Percentiles rank a stretch among this genome's conserved stretches.
These are phyloP conservation scores for Mucor indicus DNA, from an alignment of 371 early-diverging fungal genomes.

Conservation along the genomic window DNA sequence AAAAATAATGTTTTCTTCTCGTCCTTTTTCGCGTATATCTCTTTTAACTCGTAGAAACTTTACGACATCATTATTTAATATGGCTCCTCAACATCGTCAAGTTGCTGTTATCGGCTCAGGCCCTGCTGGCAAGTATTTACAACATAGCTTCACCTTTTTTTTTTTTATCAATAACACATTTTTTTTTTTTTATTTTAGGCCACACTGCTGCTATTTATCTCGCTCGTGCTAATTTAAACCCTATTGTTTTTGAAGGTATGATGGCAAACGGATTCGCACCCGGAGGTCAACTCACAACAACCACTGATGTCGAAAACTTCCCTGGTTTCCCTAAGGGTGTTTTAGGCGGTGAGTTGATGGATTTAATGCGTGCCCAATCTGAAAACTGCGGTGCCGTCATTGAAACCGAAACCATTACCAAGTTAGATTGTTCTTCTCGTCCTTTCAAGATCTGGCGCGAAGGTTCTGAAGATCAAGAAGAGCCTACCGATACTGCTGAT, in stretches of 20 bases:
- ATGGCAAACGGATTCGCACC: conserved; percentile 88
- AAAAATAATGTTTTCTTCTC: conserved; percentile 19
- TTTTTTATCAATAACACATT: background rate
- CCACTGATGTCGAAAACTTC: conserved; percentile 91
- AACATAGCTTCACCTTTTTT: background rate
- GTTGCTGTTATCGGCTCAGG: conserved; percentile 83
- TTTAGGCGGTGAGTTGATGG: conserved; percentile 79
- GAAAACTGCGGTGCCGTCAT: conserved; percentile 53
- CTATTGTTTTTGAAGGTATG: conserved; percentile 97
- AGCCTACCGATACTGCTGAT: conserved; percentile 74
- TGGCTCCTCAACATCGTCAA: conserved; percentile 45
- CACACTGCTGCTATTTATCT: conserved; percentile 96
- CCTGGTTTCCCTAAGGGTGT: conserved; percentile 86
- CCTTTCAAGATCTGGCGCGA: conserved; percentile 95
- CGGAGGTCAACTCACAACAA: conserved; percentile 91
- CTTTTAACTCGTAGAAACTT: conserved; percentile 16
- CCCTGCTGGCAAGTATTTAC: conserved; percentile 69
- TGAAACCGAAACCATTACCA: conserved; percentile 87
- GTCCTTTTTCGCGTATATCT: conserved; percentile 17
- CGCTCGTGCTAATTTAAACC: conserved; percentile 89
- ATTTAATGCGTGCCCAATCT: conserved; percentile 48
- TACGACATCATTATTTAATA: conserved; percentile 17
- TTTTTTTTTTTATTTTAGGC: conserved; percentile 28
- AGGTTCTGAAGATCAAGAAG: conserved; percentile 63
- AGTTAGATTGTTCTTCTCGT: conserved; percentile 74